phyloP scores from a whole-genome alignment of 2,329 filamentous ascomycete genomes.

The Diaporthe sp. region DNA sequence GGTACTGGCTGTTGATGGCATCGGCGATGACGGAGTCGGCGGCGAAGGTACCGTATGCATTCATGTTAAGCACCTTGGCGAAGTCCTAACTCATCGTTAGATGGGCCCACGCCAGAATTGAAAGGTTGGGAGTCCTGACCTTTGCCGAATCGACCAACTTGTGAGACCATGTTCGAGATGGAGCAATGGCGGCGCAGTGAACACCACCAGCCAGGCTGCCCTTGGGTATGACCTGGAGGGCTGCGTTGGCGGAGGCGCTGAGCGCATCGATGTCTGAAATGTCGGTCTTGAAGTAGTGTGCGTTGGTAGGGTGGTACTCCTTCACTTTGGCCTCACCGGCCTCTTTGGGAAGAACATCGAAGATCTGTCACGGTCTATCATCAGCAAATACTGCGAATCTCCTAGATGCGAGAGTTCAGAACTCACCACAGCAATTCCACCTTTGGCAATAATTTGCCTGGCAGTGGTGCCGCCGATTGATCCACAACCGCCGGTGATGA shows the following conservation, averaged over 20 bases:
- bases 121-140: too few relatives aligned
- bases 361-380: background rate
- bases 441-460: background rate
- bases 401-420: background rate
- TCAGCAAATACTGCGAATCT: background rate
- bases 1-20: slow-evolving; percentile 8
- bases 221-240: background rate
- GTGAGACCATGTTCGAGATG: background rate
- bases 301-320: background rate
- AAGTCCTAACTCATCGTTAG: background rate
- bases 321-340: slow-evolving; percentile 7
- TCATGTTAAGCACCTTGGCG: slow-evolving; percentile 12
- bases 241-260: background rate
- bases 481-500: background rate
- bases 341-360: background rate
- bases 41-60: slow-evolving; percentile 2
- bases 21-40: slow-evolving; percentile 4
- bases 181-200: slow-evolving; percentile 6
- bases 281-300: slow-evolving; percentile 7
- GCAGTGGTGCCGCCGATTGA: slow-evolving; percentile 9
- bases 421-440: background rate
- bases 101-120: too few relatives aligned
- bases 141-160: background rate
- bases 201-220: slow-evolving; percentile 5
- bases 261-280: slow-evolving; percentile 1